Evolutionary conservation across 1,139 yeast genomes (phyloP).

Genomic region (Kluyveromyces sp.): DNA sequence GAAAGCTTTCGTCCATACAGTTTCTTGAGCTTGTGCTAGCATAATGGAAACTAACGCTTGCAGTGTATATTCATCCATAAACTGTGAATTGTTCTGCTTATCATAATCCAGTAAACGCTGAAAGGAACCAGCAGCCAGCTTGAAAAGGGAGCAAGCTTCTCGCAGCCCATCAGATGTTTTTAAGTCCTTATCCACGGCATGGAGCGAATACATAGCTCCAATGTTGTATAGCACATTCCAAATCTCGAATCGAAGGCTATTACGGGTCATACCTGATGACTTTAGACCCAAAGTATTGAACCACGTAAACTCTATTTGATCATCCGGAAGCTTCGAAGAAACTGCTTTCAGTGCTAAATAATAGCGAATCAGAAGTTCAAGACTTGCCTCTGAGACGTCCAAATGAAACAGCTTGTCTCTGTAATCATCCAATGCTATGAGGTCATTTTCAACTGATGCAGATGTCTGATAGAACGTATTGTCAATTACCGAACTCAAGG

Average conservation of each 20-base stretch:
- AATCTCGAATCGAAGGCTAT: constrained; percentile 51
- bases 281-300: constrained; percentile 56
- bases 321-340: constrained; percentile 39
- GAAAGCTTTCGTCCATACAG: constrained; percentile 72
- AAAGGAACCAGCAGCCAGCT: constrained; percentile 66
- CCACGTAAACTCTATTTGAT: constrained; percentile 60
- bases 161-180: constrained; percentile 49
- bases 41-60: constrained; percentile 42
- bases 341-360: constrained; percentile 32
- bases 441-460: constrained; percentile 47
- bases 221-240: constrained; percentile 61
- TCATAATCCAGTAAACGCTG: constrained; percentile 33
- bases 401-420: constrained; percentile 34
- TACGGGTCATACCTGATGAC: constrained; percentile 40
- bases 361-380: constrained; percentile 32
- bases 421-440: constrained; percentile 37
- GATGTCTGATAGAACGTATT: constrained; percentile 62
- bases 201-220: constrained; percentile 54
- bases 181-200: constrained; percentile 42
- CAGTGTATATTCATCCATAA: constrained; percentile 38
- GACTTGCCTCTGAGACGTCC: constrained; percentile 25
- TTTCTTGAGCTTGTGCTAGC: constrained; percentile 85
- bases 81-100: constrained; percentile 21
- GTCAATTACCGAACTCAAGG: constrained; percentile 46
- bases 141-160: constrained; percentile 57